These are phyloP conservation scores for Mucor sp. DNA, from an alignment of 371 early-diverging fungal genomes.

Conservation along the genomic window DNA sequence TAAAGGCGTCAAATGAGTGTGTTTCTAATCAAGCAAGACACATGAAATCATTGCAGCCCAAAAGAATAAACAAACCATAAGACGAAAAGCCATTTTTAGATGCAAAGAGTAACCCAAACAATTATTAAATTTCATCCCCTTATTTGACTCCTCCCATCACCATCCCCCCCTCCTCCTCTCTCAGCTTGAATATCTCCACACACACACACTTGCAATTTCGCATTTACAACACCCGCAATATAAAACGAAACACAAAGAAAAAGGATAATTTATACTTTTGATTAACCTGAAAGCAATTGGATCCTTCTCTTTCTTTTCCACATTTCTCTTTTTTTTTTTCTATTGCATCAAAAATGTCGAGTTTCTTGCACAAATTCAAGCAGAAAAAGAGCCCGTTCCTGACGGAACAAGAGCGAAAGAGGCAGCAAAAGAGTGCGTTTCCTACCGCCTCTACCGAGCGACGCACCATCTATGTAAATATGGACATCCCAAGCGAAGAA, in stretches of 20 bases:
- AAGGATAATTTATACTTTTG: neutral
- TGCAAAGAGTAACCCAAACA: neutral
- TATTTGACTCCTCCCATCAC: neutral
- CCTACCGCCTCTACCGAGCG: slow-evolving; percentile 43
- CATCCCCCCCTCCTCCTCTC: neutral
- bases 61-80: neutral
- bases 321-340: neutral
- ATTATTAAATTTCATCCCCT: neutral
- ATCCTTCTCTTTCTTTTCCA: neutral
- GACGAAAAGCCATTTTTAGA: neutral
- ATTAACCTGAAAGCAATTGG: neutral
- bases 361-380: neutral
- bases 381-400: slow-evolving; percentile 1
- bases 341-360: slow-evolving; percentile 1
- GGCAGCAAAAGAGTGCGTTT: slow-evolving; percentile 30
- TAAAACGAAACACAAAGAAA: slow-evolving; percentile 6
- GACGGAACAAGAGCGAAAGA: neutral
- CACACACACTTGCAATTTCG: neutral
- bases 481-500: slow-evolving; percentile 40
- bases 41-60: neutral
- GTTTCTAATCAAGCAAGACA: neutral
- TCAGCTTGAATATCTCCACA: neutral
- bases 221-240: slow-evolving; percentile 3
- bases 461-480: slow-evolving; percentile 51
- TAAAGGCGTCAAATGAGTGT: neutral